Evolutionary conservation across 2,329 filamentous ascomycete species (phyloP).

Genomic region (Colletotrichum sp.): DNA sequence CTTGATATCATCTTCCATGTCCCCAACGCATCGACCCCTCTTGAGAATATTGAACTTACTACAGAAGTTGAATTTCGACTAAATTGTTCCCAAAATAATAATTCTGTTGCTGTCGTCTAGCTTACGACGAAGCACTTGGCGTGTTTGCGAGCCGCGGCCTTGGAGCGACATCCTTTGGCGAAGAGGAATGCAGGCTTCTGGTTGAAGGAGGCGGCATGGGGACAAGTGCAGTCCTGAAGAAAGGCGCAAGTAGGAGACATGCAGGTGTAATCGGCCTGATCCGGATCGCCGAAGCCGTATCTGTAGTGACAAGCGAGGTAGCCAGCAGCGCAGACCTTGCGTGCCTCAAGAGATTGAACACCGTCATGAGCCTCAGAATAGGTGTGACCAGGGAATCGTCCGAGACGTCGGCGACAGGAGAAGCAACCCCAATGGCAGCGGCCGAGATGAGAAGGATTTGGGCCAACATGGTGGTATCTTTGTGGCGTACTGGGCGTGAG

Average conservation of each 20-base stretch:
- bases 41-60: too few relatives aligned
- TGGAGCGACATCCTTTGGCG: background rate
- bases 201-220: background rate
- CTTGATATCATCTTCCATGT: too few relatives aligned
- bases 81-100: too few relatives aligned
- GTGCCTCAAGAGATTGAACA: background rate
- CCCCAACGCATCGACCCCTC: too few relatives aligned
- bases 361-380: rapidly evolving
- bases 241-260: background rate
- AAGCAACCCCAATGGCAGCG: background rate
- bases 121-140: rapidly evolving
- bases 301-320: background rate
- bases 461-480: background rate
- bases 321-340: background rate
- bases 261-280: background rate
- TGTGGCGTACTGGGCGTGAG: background rate
- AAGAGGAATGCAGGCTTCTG: background rate
- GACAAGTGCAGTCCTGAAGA: background rate
- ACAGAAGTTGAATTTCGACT: too few relatives aligned
- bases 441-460: background rate
- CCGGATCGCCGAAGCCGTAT: background rate
- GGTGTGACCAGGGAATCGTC: background rate
- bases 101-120: rapidly evolving
- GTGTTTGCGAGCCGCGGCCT: background rate
- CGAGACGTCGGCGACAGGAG: rapidly evolving